Percentiles rank a stretch among this genome's conserved stretches.
Conservation (phyloP, 805 yeast genomes). For the Barnettozyma siamensis region DNA sequence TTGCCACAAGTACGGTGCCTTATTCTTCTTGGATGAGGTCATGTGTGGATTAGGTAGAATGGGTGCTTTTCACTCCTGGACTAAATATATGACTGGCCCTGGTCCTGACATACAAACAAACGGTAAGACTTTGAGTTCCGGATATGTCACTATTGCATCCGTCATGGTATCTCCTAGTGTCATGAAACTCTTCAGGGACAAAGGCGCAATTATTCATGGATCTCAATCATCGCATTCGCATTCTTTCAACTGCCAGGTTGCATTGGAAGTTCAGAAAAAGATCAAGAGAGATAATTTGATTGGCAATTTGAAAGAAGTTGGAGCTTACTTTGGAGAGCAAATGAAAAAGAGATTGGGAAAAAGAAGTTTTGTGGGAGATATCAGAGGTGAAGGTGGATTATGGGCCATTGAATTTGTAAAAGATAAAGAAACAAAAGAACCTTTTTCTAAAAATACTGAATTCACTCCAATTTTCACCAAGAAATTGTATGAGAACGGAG, state of each 20-base stretch:
- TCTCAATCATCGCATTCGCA: constrained; percentile 42
- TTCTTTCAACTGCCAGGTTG: constrained; percentile 36
- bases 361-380: constrained; percentile 35
- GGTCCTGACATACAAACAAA: constrained; percentile 38
- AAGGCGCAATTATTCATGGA: constrained; percentile 25
- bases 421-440: constrained; percentile 37
- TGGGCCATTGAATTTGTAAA: constrained; percentile 44
- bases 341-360: constrained; percentile 21
- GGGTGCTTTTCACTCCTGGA: constrained; percentile 38
- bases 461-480: constrained; percentile 25
- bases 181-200: constrained; percentile 19
- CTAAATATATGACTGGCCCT: constrained; percentile 25
- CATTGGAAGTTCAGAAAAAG: constrained; percentile 35
- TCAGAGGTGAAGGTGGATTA: constrained; percentile 47
- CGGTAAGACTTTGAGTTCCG: constrained; percentile 40
- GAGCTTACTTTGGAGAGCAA: constrained; percentile 34
- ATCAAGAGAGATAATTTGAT: constrained; percentile 29
- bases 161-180: constrained; percentile 29
- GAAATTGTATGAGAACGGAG: constrained; percentile 31
- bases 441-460: constrained; percentile 27
- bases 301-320: constrained; percentile 33
- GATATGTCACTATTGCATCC: constrained; percentile 38
- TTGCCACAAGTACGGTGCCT: constrained; percentile 41
- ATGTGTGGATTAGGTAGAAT: constrained; percentile 47
- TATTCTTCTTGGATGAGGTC: constrained; percentile 42